Evolutionary conservation across 1,139 yeast genomes (phyloP), one percentile per base, ranked within the genome.

Genomic region (Citeromyces hawaiiensis): DNA sequence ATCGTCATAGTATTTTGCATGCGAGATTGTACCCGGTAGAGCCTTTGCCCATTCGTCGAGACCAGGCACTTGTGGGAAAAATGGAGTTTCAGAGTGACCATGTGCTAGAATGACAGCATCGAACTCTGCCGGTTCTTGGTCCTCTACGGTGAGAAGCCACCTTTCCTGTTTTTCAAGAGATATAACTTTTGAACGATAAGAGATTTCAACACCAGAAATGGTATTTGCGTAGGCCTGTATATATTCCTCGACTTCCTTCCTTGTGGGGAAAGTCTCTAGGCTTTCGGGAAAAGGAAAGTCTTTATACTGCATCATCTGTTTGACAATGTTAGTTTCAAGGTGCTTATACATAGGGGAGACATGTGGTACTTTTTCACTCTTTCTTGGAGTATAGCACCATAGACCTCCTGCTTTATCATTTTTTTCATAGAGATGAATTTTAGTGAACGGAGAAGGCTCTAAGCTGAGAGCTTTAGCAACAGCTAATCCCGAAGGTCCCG

Each of bases 401-500:
- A 71, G 52, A 0, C 77, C 76, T 27, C 76, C 76, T 10, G 68
- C 48, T 9, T 52, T 46, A 21, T 57, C 53, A 41, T 66, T 51
- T 44, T 69, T 55, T 43, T 71, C 77, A 45, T 50, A 70, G 11
- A 71, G 49, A 42, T 68, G 72, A 23, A 70, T 56, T 3, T 48
- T 38, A 4, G 48, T 51, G 45, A 55, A 48, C 1, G 52, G 51
- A 8, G 45, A 45, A 1, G 70, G 66, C 45, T 70, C 76, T 17
- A 55, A 45, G 1, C 66, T 60, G 33, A 70, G 50, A 0, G 74
- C 66, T 39, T 68, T 67, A 2, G 72, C 72, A n/a, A 59, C 60
- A 0, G 72, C 72, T 17, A 69, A 48, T 0, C 76, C 77, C 3
- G 64, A 55, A 1, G 74, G 72, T 0, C 76, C 77, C 4, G 71